Evolutionary conservation across 345 rosid genomes (phyloP), one percentile per base, ranked within the genome.

Genomic region (Abelmoschus esculentus): DNA sequence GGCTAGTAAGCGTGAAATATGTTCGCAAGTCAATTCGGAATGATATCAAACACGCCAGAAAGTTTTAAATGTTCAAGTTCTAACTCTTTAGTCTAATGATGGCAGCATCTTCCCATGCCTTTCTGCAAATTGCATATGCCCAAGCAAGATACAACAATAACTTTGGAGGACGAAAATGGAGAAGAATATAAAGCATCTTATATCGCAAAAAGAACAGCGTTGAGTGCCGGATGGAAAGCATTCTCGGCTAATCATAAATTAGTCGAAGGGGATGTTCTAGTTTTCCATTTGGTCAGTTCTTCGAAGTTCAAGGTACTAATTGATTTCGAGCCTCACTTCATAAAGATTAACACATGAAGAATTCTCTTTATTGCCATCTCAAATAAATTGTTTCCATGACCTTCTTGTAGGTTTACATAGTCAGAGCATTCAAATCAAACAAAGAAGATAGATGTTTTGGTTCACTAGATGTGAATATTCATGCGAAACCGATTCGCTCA

Each of bases 201-300:
- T 74, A 83, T 88, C 59, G 83, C 76, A 4, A 76, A 44, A n/a
- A 90, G 86, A 79, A 73, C 61, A 6, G 89, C 90, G 11, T 80
- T 90, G 50, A 88, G 96, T 34, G 93, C 74, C 34, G 91, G 96
- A 32, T 88, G 93, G 93, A 85, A 89, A 78, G 80, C 79, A 46
- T 86, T 86, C 62, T 70, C 86, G n/a, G 65, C 78, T 73, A 82
- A 78, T 53, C 90, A 85, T 61, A 76, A 84, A 6, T 74, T 86
- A 59, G 78, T 80, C 3, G 84, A 85, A 59, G 87, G 91, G 49
- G 93, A 90, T 76, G 89, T 71, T 40, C 14, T 83, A 17, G 82
- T 86, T 57, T 90, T 90, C 81, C 91, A 86, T 54, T 76, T 86
- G 31, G 70, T 84, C 54, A 42, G 28, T 14, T 80, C 83, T 38